These are phyloP conservation scores for Choanephora cucurbitarum DNA, from an alignment of 371 early-diverging fungal species.

Conservation along the genomic window DNA sequence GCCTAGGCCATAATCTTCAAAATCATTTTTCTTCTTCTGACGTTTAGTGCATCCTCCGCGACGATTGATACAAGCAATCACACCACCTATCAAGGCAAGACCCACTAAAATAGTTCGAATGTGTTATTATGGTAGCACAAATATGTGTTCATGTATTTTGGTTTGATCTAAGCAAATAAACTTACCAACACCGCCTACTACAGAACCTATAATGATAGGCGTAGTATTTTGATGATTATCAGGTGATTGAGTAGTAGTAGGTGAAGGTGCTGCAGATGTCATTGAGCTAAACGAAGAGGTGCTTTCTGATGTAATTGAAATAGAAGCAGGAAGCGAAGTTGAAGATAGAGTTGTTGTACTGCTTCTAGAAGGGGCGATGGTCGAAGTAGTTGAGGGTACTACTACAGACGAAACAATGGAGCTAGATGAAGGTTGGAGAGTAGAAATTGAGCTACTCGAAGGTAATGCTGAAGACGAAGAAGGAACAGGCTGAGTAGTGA, in stretches of 20 bases:
- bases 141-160: background rate
- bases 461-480: background rate
- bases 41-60: conserved; percentile 36
- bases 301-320: background rate
- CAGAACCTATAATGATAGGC: conserved; percentile 23
- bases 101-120: conserved; percentile 24
- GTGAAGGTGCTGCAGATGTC: conserved; percentile 2
- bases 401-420: background rate
- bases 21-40: conserved; percentile 28
- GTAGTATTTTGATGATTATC: conserved; percentile 5
- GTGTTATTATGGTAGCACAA: background rate
- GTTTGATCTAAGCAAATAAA: background rate
- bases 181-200: conserved; percentile 31
- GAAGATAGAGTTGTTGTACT: background rate
- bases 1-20: conserved; percentile 48
- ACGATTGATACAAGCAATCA: conserved; percentile 38
- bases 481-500: background rate
- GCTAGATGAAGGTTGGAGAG: background rate
- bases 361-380: background rate
- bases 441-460: background rate
- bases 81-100: conserved; percentile 47
- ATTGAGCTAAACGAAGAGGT: background rate
- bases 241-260: background rate
- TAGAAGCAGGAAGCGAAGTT: background rate
- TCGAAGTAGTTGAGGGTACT: background rate